Base-by-base conservation (phyloP, 495 filamentous ascomycete genomes). In the Aspergillus hancockii region DNA sequence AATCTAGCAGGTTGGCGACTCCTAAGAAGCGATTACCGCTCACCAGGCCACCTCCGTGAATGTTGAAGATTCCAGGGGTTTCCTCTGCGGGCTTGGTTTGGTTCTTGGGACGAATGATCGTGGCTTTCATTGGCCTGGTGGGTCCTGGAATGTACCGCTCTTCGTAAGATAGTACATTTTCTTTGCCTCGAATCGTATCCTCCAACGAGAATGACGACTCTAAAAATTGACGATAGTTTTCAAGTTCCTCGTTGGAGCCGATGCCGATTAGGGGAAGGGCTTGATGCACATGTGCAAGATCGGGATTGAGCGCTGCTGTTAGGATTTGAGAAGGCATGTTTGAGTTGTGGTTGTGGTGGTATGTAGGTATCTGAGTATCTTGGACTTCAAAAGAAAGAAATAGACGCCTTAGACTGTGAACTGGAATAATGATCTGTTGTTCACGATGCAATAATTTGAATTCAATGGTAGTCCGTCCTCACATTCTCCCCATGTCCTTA, bases 101-200 rank as follows among this genome's bases (percentile, higher is more conserved):
- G 18, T 19, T n/a, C 49, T 52, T 58, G 5, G 56, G 47, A 5
- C 49, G 56, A 25, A 58, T 34, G 36, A 58, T 58, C 18, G 56
- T 58, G 22, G 49, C 34, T 3, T 31, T 36, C 47, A 58, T 52
- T 1, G 49, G 56, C 10, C 56, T 49, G 12, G 56, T n/a, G 18
- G 56, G 56, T 47, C 56, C 49, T 0, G 56, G 56, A 49, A 58
- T 58, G 56, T 58, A 32, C 19, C n/a, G 30, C 9, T 58, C 49
- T 31, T 52, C 32, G 49, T 45, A 22, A 8, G 34, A 45, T 3
- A 58, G 14, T 14, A 31, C 50, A 23, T 52, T 49, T 45, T 58
- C 36, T n/a, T 34, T 16, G 13, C 56, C 56, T 10, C 12, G 49
- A 4, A 58, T 18, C 10, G 30, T 32, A 46, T 25, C 25, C 8